These are phyloP conservation scores for Dothideomycetes sp. DNA, from an alignment of 2,329 filamentous ascomycete genomes.

Conservation along the genomic window DNA sequence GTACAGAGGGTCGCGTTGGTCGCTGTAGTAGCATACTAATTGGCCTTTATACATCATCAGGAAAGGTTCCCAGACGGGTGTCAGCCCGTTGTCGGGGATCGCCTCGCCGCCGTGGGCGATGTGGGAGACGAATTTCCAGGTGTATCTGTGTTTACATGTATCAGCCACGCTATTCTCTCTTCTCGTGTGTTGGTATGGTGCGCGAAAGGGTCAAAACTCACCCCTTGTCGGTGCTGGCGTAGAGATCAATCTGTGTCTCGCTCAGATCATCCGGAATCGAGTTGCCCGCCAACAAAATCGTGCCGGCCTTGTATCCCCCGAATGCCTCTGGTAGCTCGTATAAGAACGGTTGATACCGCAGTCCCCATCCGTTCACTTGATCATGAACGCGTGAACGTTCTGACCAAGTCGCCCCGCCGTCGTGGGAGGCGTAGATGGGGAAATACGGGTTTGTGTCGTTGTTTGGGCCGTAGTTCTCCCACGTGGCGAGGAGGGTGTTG, in stretches of 20 bases:
- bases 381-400: conserved; percentile 54
- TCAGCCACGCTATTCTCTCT: too few relatives aligned
- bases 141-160: conserved; percentile 26
- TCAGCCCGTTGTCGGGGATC: conserved; percentile 50
- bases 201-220: conserved; percentile 1
- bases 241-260: conserved; percentile 57
- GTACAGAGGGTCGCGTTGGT: conserved; percentile 53
- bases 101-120: conserved; percentile 55
- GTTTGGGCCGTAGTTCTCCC: conserved; percentile 43
- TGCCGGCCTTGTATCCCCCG: conserved; percentile 49
- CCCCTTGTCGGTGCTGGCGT: conserved; percentile 52
- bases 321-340: conserved; percentile 50
- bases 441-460: conserved; percentile 31
- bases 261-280: conserved; percentile 49
- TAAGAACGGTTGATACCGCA: conserved; percentile 59
- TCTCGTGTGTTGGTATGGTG: conserved; percentile 29
- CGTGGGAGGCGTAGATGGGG: conserved; percentile 35
- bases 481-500: conserved; percentile 36
- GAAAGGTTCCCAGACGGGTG: conserved; percentile 65
- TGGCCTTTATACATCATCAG: conserved; percentile 47
- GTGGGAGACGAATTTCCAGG: conserved; percentile 57
- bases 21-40: conserved; percentile 58
- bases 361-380: conserved; percentile 51
- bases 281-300: conserved; percentile 51
- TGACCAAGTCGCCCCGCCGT: conserved; percentile 45